These are phyloP conservation scores for Ulmus americana DNA, from an alignment of 331 rosid species.

Conservation along the genomic window DNA sequence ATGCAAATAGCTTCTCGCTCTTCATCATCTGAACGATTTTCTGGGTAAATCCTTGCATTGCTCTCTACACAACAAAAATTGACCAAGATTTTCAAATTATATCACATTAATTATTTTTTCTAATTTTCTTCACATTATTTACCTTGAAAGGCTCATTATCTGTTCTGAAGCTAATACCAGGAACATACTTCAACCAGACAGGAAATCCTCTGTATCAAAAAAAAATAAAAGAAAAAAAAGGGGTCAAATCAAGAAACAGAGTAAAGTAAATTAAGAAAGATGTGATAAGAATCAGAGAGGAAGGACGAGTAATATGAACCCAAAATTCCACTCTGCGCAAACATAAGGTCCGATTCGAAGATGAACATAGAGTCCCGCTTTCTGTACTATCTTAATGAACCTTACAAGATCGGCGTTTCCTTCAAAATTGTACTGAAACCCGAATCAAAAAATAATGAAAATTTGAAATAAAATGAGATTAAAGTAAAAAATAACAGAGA, in stretches of 20 bases:
- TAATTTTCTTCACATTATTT: not conserved
- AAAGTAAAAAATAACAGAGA: not conserved
- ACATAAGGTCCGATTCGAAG: conserved; percentile 98
- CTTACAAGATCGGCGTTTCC: conserved; percentile 84
- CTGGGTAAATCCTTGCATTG: conserved; percentile 86
- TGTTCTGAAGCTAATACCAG: conserved; percentile 92
- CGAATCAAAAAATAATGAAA: conserved; percentile 17
- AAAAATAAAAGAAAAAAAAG: conserved; percentile 4
- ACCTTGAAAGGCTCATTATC: conserved; percentile 93
- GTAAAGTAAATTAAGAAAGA: not conserved
- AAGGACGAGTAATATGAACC: conserved; percentile 44
- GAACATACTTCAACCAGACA: conserved; percentile 94
- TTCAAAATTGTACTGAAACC: conserved; percentile 74
- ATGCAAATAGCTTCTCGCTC: conserved; percentile 67
- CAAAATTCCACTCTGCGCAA: conserved; percentile 96
- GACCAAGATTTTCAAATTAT: conserved; percentile 7
- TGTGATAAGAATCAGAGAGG: not conserved
- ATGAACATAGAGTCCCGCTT: conserved; percentile 77
- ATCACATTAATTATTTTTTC: not conserved
- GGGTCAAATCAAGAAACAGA: conserved; percentile 2
- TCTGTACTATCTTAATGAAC: conserved; percentile 84
- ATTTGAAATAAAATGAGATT: not conserved
- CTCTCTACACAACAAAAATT: conserved; percentile 40
- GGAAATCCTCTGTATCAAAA: conserved; percentile 69
- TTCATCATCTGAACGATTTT: conserved; percentile 91